Percentiles rank a stretch among this genome's conserved stretches.
These are phyloP conservation scores for Pneumocystis murina DNA, from an alignment of 1,139 yeast species.

Conservation along the genomic window DNA sequence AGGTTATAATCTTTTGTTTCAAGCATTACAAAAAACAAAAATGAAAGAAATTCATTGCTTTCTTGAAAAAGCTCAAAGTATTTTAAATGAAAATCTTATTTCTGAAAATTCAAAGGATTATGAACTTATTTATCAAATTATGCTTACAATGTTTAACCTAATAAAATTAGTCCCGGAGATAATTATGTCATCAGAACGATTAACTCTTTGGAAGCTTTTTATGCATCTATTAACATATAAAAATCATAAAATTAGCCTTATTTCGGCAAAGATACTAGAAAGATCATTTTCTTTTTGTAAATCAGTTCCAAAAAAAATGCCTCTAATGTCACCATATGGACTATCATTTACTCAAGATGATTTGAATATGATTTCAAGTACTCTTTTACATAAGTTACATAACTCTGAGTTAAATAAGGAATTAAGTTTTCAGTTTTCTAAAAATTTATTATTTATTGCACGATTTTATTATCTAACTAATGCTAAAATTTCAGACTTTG, in stretches of 20 bases:
- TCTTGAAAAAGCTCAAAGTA: conserved; percentile 10
- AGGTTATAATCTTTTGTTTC: conserved; percentile 49
- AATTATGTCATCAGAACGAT: background rate
- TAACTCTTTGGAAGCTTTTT: conserved; percentile 19
- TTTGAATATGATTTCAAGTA: conserved; percentile 41
- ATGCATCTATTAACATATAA: conserved; percentile 57
- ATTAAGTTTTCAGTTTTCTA: conserved; percentile 50
- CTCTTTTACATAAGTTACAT: conserved; percentile 59
- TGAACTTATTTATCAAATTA: conserved; percentile 57
- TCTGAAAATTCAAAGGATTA: conserved; percentile 44
- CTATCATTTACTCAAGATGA: conserved; percentile 26
- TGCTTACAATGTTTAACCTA: background rate
- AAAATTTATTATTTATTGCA: conserved; percentile 49
- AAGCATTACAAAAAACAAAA: conserved; percentile 16
- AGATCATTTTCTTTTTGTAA: conserved; percentile 30
- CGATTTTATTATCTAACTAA: conserved; percentile 44
- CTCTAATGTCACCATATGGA: conserved; percentile 13
- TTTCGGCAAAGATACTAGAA: conserved; percentile 49
- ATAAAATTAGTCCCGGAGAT: background rate
- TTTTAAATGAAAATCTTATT: conserved; percentile 18
- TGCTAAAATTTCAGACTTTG: conserved; percentile 25
- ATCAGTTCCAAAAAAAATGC: conserved; percentile 19
- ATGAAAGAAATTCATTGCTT: background rate
- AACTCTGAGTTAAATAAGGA: conserved; percentile 61
- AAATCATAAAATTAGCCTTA: conserved; percentile 79